Evolutionary conservation across 177 flowering plant species (phyloP), one percentile per base, ranked within the genome.

Genomic region (Telopea speciosissima): DNA sequence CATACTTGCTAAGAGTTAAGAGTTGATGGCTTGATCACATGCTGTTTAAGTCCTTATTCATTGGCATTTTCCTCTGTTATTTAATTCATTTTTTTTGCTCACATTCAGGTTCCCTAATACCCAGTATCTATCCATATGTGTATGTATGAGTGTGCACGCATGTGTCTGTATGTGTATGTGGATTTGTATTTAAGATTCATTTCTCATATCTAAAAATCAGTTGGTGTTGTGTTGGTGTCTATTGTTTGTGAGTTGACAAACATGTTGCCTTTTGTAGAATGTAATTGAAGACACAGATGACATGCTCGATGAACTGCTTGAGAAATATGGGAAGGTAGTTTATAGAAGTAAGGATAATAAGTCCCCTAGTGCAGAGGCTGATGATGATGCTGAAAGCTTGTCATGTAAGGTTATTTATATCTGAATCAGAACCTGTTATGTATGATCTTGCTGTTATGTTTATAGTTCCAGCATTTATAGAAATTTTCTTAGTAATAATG

Each of bases 311-410:
- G 86, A 83, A 22, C 73, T 89, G 71, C 83, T 87, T 49, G 70
- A 84, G 10, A 89, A 82, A 70, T 80, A 86, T 76, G 93, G 91
- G 56, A 81, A 89, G 60, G 91, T 89, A 24, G 93, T 89, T 12
- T 89, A 26, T 61, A 78, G 31, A 66, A 82, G 85, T 33, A 82
- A 77, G 44, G 90, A 86, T 75, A 77, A 78, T 62, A 89, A 83
- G 74, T 59, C 88, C 70, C 79, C 81, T 22, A 81, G 49, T 66
- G 87, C 83, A 13, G 91, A 87, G 75, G 77, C 83, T 68, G 91
- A 86, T 77, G 93, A 87, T 79, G 93, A 89, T 80, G 86, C 91
- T 16, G 87, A 89, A 82, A 80, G 89, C 82, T 76, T 89, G 75
- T 74, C 93, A 25, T 89, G 93, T 89, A 82, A 83, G 40, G 89